Evolutionary conservation across 2,329 filamentous ascomycete genomes (phyloP).

Genomic region (Aquanectria penicillioides): DNA sequence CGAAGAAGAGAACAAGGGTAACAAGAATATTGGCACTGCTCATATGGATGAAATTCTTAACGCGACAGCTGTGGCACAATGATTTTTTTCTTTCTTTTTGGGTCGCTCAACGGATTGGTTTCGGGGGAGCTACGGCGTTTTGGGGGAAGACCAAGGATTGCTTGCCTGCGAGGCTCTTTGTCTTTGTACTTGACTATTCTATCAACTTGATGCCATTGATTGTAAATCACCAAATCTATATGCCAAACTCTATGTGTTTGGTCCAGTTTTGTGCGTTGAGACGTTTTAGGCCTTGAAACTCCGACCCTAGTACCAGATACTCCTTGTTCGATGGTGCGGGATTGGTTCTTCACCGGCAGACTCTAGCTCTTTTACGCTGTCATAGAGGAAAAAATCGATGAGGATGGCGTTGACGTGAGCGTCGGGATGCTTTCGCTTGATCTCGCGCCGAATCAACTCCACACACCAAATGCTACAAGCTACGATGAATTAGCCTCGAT

Average conservation of each 20-base stretch:
- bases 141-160: slow-evolving; percentile 17
- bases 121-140: slow-evolving; percentile 36
- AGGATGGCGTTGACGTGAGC: slow-evolving; percentile 84
- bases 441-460: slow-evolving; percentile 86
- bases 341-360: slow-evolving; percentile 62
- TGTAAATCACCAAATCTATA: slow-evolving; percentile 30
- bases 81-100: slow-evolving; percentile 14
- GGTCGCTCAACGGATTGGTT: slow-evolving; percentile 19
- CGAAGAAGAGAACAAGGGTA: slow-evolving; percentile 71
- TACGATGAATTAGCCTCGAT: slow-evolving; percentile 44
- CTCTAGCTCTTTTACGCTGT: slow-evolving; percentile 90
- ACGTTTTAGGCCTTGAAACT: slow-evolving; percentile 16
- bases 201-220: slow-evolving; percentile 19
- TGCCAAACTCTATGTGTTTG: slow-evolving; percentile 20
- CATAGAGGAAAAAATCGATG: slow-evolving; percentile 98
- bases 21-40: slow-evolving; percentile 68
- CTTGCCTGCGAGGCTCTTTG: slow-evolving; percentile 28
- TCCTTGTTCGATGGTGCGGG: slow-evolving; percentile 89
- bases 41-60: slow-evolving; percentile 77
- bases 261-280: slow-evolving; percentile 15
- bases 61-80: slow-evolving; percentile 55
- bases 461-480: slow-evolving; percentile 97
- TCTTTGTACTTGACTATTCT: slow-evolving; percentile 30
- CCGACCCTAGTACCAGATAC: slow-evolving; percentile 84
- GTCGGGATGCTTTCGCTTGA: slow-evolving; percentile 76